Conservation (phyloP, 2,329 filamentous ascomycete genomes). For the Seiridium cupressi region DNA sequence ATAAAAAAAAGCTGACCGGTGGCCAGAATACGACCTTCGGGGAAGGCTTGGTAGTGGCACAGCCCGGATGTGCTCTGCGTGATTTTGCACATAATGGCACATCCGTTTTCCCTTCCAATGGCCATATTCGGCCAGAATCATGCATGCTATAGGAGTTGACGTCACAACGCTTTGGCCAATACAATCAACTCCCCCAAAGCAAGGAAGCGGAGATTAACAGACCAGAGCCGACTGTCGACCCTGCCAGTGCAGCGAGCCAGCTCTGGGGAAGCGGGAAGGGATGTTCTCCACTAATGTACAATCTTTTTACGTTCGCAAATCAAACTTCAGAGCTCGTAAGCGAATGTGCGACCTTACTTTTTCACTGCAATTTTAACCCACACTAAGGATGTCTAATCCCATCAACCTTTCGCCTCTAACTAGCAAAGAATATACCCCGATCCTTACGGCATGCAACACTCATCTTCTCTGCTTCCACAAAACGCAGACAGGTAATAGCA, state of each 20-base stretch:
- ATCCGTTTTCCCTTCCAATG: not conserved
- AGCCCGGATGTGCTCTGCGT: not conserved
- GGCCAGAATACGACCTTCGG: not conserved
- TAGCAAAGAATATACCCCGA: no score
- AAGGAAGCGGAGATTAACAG: not conserved
- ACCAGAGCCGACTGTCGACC: not conserved
- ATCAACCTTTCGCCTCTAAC: not conserved
- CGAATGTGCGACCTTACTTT: not conserved
- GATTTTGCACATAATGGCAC: not conserved
- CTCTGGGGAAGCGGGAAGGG: not conserved
- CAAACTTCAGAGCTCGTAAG: no score
- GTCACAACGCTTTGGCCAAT: not conserved
- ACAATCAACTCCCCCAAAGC: not conserved
- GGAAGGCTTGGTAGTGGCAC: not conserved
- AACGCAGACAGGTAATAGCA: no score
- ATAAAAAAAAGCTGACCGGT: not conserved
- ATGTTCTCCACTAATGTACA: not conserved
- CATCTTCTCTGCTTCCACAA: no score
- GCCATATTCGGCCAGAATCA: not conserved
- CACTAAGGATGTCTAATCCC: not conserved
- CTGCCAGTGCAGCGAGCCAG: not conserved
- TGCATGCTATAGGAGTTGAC: not conserved
- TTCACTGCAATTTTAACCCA: not conserved
- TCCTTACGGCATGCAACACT: no score
- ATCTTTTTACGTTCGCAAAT: no score